Conservation (phyloP, 1,139 yeast genomes). For the Saccharomycopsis hybrid region DNA sequence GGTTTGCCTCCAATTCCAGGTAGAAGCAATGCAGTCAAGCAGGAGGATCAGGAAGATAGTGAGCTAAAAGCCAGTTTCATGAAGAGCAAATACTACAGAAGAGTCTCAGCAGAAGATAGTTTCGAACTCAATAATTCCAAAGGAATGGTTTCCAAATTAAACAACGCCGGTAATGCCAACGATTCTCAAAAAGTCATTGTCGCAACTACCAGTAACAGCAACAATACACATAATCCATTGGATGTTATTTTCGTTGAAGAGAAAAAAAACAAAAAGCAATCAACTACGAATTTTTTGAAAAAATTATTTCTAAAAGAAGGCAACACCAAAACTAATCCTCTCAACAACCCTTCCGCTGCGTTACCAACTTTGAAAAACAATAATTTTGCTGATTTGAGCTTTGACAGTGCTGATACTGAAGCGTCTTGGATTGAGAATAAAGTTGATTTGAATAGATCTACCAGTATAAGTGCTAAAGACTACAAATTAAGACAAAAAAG, state of each 20-base stretch:
- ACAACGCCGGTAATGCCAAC: conserved; percentile 2
- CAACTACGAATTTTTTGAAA: conserved; percentile 48
- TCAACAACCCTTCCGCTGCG: conserved; percentile 6
- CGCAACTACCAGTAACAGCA: too few relatives aligned
- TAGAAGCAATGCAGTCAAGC: conserved; percentile 1
- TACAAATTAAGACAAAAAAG: conserved; percentile 62
- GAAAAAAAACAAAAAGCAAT: conserved; percentile 36
- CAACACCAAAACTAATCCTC: conserved; percentile 10
- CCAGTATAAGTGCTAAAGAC: conserved; percentile 64
- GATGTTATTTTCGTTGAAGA: conserved; percentile 24
- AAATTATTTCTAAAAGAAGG: conserved; percentile 39
- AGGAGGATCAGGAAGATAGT: conserved; percentile 23
- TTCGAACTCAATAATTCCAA: conserved; percentile 5
- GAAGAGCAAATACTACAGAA: conserved; percentile 17
- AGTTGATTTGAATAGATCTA: conserved; percentile 67
- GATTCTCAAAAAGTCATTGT: conserved; percentile 1
- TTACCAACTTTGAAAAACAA: conserved; percentile 17
- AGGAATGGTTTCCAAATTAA: conserved; percentile 11
- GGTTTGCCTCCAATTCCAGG: too few relatives aligned
- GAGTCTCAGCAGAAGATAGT: conserved; percentile 12
- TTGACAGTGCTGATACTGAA: conserved; percentile 24
- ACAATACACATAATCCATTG: conserved; percentile 9
- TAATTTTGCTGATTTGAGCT: conserved; percentile 16
- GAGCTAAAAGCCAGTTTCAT: conserved; percentile 16
- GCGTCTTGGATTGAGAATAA: conserved; percentile 43